Evolutionary conservation across 208 protist genomes (phyloP).

Genomic region (Acanthamoeba triangularis): DNA sequence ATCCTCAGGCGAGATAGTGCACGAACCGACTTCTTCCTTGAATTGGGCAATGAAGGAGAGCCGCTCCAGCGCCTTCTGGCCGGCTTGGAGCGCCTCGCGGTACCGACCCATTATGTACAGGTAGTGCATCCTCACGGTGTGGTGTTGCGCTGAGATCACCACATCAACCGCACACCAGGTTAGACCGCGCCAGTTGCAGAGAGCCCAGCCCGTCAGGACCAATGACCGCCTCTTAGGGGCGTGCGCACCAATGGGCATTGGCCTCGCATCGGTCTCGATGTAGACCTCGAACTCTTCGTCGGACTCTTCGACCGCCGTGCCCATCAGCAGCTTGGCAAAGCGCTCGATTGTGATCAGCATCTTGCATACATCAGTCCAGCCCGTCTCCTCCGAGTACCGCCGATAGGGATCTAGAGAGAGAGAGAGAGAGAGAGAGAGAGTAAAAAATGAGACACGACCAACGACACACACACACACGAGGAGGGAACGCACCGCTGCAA

Average conservation of each 20-base stretch:
- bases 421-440: no score
- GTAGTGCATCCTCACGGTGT: constrained; percentile 61
- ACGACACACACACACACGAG: not conserved
- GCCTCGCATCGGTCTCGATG: not conserved
- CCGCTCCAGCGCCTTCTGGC: not conserved
- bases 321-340: constrained; percentile 32
- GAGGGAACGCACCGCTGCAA: not conserved
- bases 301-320: not conserved
- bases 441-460: no score
- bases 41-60: constrained; percentile 41
- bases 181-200: not conserved
- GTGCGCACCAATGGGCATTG: constrained; percentile 52
- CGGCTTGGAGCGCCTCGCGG: not conserved
- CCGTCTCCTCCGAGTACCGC: constrained; percentile 19
- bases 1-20: not conserved
- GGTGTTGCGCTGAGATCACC: not conserved
- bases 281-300: constrained; percentile 8
- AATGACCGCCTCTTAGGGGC: no score
- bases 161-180: no score
- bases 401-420: constrained; percentile 31
- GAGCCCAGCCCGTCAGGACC: no score
- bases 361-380: constrained; percentile 41
- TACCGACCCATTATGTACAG: constrained; percentile 71
- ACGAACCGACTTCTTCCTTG: constrained; percentile 70
- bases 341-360: constrained; percentile 48